Evolutionary conservation across 2,329 filamentous ascomycete genomes (phyloP).

Genomic region (Myrmaecium sp.): DNA sequence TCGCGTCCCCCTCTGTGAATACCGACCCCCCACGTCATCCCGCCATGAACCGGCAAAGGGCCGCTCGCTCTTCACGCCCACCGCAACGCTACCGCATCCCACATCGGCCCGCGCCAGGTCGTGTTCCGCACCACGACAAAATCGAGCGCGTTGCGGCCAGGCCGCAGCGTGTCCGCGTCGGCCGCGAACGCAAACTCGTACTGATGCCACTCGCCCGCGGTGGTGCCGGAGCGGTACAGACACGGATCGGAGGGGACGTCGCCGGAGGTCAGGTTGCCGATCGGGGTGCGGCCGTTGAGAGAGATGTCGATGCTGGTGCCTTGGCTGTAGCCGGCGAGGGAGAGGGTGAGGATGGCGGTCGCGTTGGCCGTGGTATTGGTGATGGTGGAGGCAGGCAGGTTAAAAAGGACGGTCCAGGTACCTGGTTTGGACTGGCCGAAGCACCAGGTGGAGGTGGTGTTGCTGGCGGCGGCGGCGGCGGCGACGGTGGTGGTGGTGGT

Average conservation of each 20-base stretch:
- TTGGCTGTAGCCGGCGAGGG: slow-evolving; percentile 28
- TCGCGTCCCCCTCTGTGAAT: too few relatives aligned
- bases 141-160: slow-evolving; percentile 20
- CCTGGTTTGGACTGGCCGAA: slow-evolving; percentile 27
- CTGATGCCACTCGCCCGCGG: slow-evolving; percentile 31
- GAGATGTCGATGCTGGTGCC: slow-evolving; percentile 24
- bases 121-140: slow-evolving; percentile 20
- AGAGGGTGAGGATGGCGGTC: slow-evolving; percentile 25
- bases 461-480: slow-evolving; percentile 22
- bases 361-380: slow-evolving; percentile 1
- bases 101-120: slow-evolving; percentile 25
- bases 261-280: slow-evolving; percentile 25
- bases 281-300: slow-evolving; percentile 20
- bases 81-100: slow-evolving; percentile 25
- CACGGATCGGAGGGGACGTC: slow-evolving; percentile 26
- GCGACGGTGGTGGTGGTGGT: too few relatives aligned
- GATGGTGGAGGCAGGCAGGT: slow-evolving; percentile 13
- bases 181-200: slow-evolving; percentile 23
- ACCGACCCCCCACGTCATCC: too few relatives aligned
- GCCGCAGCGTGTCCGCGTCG: slow-evolving; percentile 12
- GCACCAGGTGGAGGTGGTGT: slow-evolving; percentile 28
- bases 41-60: too few relatives aligned
- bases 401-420: slow-evolving; percentile 16
- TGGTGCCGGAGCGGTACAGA: slow-evolving; percentile 31
- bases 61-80: slow-evolving; percentile 12